These are phyloP conservation scores for Phenoliferia sp. DNA, from an alignment of 1,284 basidiomycete species.

Conservation along the genomic window DNA sequence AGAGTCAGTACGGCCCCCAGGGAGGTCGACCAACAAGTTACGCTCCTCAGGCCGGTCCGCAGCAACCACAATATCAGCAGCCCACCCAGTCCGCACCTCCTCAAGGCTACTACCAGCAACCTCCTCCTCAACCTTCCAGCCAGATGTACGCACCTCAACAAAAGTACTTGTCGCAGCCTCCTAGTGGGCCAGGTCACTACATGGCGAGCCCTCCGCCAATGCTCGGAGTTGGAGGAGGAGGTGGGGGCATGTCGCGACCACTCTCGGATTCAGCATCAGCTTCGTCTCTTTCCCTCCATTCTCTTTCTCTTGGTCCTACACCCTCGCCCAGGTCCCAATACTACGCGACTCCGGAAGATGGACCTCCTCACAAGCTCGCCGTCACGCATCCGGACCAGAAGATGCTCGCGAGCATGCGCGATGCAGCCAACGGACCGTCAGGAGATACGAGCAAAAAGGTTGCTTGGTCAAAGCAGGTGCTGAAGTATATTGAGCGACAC, in stretches of 20 bases:
- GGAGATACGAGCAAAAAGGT: constrained; percentile 49
- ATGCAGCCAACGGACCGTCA: constrained; percentile 13
- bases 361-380: constrained; percentile 28
- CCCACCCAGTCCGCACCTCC: background rate
- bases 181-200: background rate
- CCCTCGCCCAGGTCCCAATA: constrained; percentile 16
- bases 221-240: no score
- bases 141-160: constrained; percentile 10
- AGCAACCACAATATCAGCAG: background rate
- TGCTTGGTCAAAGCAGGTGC: constrained; percentile 70
- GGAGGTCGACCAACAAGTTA: background rate
- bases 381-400: constrained; percentile 29
- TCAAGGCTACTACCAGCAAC: background rate
- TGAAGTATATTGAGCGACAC: constrained; percentile 67
- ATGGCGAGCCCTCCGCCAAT: constrained; percentile 1
- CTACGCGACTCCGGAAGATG: constrained; percentile 25
- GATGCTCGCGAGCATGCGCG: constrained; percentile 26
- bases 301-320: background rate
- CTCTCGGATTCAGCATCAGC: background rate
- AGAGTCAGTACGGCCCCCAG: background rate
- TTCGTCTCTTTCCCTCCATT: constrained; percentile 4
- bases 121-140: background rate
- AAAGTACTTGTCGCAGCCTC: constrained; percentile 6
- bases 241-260: no score
- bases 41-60: background rate